A percentile compares a stretch with the other conserved stretches of the same genome.
Conservation (phyloP, 1,284 basidiomycete species). For the Macrocystidia cucumis region DNA sequence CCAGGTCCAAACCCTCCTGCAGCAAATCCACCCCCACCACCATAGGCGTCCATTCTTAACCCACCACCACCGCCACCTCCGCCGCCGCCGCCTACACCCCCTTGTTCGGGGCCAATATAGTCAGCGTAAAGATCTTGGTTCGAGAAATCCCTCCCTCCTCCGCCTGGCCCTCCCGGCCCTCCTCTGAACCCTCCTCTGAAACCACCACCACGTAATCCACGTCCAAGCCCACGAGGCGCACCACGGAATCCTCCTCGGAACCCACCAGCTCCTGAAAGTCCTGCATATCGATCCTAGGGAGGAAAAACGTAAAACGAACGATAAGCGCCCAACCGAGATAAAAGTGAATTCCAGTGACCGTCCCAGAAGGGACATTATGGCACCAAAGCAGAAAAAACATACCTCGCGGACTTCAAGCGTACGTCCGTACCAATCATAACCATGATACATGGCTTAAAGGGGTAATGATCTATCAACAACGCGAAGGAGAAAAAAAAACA, state of each 20-base stretch:
- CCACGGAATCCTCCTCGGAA: constrained; percentile 27
- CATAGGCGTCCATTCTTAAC: constrained; percentile 41
- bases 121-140: constrained; percentile 77
- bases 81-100: constrained; percentile 30
- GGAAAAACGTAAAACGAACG: constrained; percentile 3
- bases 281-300: constrained; percentile 82
- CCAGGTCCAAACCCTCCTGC: constrained; percentile 27
- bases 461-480: no score
- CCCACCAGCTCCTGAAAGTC: constrained; percentile 59
- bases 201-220: constrained; percentile 40
- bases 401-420: constrained; percentile 91
- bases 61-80: constrained; percentile 21
- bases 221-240: constrained; percentile 15
- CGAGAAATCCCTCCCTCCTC: constrained; percentile 61
- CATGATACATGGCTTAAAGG: constrained; percentile 85
- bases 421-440: constrained; percentile 91
- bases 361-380: no score
- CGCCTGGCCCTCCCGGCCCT: constrained; percentile 47
- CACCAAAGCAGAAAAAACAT: constrained; percentile 3
- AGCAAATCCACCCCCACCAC: constrained; percentile 20
- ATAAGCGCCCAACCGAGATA: no score
- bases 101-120: constrained; percentile 73
- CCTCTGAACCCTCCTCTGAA: constrained; percentile 57
- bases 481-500: constrained; percentile 5
- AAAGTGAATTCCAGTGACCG: no score